Evolutionary conservation across 805 yeast species (phyloP).

Genomic region (Kazachstania martiniae): DNA sequence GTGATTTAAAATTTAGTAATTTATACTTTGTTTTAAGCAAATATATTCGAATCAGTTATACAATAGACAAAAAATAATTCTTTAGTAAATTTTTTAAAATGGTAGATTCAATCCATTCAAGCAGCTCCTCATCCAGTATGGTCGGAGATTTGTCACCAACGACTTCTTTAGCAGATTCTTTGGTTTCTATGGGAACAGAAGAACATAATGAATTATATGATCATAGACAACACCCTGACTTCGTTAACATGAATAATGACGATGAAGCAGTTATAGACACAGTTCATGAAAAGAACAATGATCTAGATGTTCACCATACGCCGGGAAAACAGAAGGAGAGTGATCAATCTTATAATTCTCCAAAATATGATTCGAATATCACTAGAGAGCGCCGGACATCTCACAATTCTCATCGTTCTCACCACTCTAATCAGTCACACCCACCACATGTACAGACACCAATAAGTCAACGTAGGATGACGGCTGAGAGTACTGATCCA

Average conservation of each 20-base stretch:
- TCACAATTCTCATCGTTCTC: no score
- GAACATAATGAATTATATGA: conserved; percentile 33
- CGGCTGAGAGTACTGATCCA: conserved; percentile 1
- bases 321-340: no score
- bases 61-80: no score
- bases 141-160: conserved; percentile 15
- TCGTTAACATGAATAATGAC: conserved; percentile 28
- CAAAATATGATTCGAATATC: no score
- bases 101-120: conserved; percentile 5
- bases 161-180: conserved; percentile 19
- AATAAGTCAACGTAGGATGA: background rate
- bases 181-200: conserved; percentile 31
- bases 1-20: no score
- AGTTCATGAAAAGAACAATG: no score
- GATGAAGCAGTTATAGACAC: background rate
- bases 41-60: no score
- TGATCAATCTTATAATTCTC: no score
- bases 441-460: background rate
- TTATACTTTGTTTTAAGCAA: no score
- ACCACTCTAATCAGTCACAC: background rate
- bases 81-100: background rate
- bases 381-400: no score
- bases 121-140: conserved; percentile 1
- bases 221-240: conserved; percentile 39
- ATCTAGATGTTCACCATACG: no score